These are phyloP conservation scores for Aspergillus ruber DNA, from an alignment of 2,329 filamentous ascomycete species.

Conservation along the genomic window DNA sequence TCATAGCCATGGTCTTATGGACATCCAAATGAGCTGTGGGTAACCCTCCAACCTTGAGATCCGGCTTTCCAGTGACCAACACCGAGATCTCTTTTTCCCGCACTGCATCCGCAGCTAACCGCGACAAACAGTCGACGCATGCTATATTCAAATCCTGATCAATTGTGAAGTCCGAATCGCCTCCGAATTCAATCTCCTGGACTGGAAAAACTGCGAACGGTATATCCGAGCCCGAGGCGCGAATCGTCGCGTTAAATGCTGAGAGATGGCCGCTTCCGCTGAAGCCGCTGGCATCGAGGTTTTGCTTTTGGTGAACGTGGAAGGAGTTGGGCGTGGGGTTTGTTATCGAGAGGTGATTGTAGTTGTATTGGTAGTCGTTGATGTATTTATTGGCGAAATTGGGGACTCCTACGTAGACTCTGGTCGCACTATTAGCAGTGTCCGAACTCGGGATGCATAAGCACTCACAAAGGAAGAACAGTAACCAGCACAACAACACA, in stretches of 20 bases:
- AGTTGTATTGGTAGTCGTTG: conserved; percentile 16
- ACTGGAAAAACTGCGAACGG: conserved; percentile 15
- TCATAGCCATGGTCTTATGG: conserved; percentile 16
- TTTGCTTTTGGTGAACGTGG: conserved; percentile 15
- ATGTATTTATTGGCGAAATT: conserved; percentile 19
- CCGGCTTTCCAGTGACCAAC: conserved; percentile 12
- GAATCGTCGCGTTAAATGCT: conserved; percentile 17
- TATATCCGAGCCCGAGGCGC: background rate
- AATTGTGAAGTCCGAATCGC: conserved; percentile 11
- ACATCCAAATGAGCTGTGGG: conserved; percentile 20
- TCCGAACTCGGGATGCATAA: background rate
- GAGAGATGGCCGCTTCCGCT: conserved; percentile 17
- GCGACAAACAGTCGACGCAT: conserved; percentile 18
- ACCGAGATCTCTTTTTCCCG: conserved; percentile 13
- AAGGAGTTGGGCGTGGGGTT: conserved; percentile 18
- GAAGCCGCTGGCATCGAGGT: conserved; percentile 13
- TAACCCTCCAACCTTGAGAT: conserved; percentile 13
- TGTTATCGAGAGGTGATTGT: conserved; percentile 16
- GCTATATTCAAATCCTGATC: conserved; percentile 19
- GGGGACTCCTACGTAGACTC: conserved; percentile 20
- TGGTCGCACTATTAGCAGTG: background rate
- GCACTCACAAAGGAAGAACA: conserved; percentile 17
- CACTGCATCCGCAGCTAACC: conserved; percentile 11
- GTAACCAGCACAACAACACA: conserved; percentile 14
- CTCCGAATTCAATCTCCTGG: conserved; percentile 11